Evolutionary conservation across 2,329 filamentous ascomycete species (phyloP).

Genomic region (Xylaria sp.): DNA sequence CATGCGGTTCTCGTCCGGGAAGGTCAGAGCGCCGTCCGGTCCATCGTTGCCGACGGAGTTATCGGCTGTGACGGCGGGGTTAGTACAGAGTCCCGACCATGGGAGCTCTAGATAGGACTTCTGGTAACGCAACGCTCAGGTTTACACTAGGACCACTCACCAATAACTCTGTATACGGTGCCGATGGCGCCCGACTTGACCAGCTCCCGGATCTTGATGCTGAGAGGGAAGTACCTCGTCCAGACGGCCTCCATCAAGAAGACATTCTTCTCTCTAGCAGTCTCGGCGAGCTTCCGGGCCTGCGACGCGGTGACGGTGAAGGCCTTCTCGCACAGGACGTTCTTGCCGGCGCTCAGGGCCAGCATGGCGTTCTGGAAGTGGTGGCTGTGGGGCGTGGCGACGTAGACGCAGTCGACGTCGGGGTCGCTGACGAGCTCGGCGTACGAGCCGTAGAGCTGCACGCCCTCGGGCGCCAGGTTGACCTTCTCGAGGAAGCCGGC

Average conservation of each 20-base stretch:
- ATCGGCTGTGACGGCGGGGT: slow-evolving; percentile 51
- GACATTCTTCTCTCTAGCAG: slow-evolving; percentile 73
- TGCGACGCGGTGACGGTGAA: slow-evolving; percentile 85
- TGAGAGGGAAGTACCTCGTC: slow-evolving; percentile 88
- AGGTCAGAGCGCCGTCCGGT: slow-evolving; percentile 61
- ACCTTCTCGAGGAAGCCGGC: slow-evolving; percentile 74
- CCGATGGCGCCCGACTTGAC: slow-evolving; percentile 61
- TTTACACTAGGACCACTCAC: slow-evolving; percentile 47
- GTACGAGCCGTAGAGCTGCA: slow-evolving; percentile 80
- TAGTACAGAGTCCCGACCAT: background rate
- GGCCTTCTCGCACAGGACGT: slow-evolving; percentile 90
- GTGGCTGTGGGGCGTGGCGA: slow-evolving; percentile 89
- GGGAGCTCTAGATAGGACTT: background rate
- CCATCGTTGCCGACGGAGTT: slow-evolving; percentile 65
- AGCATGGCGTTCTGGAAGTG: slow-evolving; percentile 92
- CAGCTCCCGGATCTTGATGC: slow-evolving; percentile 74
- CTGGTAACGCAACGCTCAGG: background rate
- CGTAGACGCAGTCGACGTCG: slow-evolving; percentile 83
- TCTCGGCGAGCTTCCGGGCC: slow-evolving; percentile 71
- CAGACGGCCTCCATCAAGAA: slow-evolving; percentile 89
- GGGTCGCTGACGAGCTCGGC: slow-evolving; percentile 78
- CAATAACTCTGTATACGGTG: slow-evolving; percentile 63
- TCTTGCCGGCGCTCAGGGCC: slow-evolving; percentile 81
- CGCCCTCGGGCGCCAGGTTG: slow-evolving; percentile 65
- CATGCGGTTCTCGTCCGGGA: slow-evolving; percentile 72